Evolutionary conservation across 2,329 filamentous ascomycete species (phyloP), one percentile per base, ranked within the genome.

Genomic region (Bipolaris bicolor): DNA sequence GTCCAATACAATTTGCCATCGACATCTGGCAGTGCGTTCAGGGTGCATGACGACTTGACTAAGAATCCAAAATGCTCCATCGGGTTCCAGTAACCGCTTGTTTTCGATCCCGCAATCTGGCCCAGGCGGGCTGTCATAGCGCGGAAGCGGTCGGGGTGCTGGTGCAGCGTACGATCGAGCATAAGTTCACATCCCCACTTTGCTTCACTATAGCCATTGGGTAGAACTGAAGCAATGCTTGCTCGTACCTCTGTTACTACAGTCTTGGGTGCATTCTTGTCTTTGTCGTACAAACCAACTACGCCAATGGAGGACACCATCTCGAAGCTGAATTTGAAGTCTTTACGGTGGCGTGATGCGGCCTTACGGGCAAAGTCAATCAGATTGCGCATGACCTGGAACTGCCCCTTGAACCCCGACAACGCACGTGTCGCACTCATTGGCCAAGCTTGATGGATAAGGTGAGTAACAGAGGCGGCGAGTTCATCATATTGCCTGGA

Each of bases 11-110:
- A 11, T 13, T 29, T 33, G 47, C 47, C 36, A 18, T 41, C 47
- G n/a, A 49, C 22, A 29, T 49, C 47, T 5, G 82, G 82, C 9
- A 82, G 61, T 0, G 69, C 73, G 1, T 72, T 69, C 0, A 84
- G 59, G 0, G 77, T 78, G 57, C 84, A 80, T 0, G 79, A 77
- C 0, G 80, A 82, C 66, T 84, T 84, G 48, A 84, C 64, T 29
- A 85, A 53, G 60, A 83, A 83, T 0, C 74, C 65, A 13, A 85
- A 71, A 59, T 85, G 81, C 63, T 86, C 83, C 36, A 78, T 74
- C 0, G 79, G 72, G 59, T 86, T 86, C 84, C 84, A 87, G 62
- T 80, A 81, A 0, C 83, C 84, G 55, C 72, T 84, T 0, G 57
- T 74, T 5, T 64, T 78, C 0, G 79, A 82, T 0, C 84, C 84